Conservation (phyloP, 495 filamentous ascomycete species). For the Aspergillus sparsus region DNA sequence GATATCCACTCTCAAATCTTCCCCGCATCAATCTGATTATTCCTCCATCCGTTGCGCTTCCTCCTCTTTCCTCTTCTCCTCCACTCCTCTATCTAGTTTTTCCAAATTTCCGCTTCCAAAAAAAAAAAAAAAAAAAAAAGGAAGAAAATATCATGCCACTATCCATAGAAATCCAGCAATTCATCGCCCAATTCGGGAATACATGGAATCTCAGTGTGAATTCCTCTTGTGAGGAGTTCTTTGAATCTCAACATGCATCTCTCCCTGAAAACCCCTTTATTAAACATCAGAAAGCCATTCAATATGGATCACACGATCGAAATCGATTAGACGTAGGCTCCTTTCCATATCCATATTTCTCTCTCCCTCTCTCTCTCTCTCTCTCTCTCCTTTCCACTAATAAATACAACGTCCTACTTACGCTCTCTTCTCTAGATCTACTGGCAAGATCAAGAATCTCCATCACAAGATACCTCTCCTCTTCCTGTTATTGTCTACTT, state of each 20-base stretch:
- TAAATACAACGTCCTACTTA: not conserved
- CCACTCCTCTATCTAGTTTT: not conserved
- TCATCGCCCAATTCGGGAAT: constrained; percentile 8
- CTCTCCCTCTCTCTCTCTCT: not conserved
- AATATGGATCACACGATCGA: constrained; percentile 5
- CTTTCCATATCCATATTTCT: too few relatives aligned
- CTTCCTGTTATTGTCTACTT: constrained; percentile 9
- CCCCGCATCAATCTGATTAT: too few relatives aligned
- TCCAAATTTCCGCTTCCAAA: too few relatives aligned
- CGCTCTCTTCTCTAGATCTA: not conserved
- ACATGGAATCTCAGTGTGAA: constrained; percentile 5
- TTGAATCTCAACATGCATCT: constrained; percentile 5
- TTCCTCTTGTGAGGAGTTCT: constrained; percentile 1
- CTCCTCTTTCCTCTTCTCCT: not conserved
- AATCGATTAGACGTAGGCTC: constrained; percentile 10
- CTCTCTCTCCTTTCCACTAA: not conserved
- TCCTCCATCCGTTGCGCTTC: too few relatives aligned
- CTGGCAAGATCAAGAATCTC: not conserved
- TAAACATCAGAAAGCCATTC: not conserved
- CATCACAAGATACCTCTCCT: not conserved
- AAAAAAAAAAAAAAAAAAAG: too few relatives aligned
- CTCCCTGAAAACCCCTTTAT: not conserved
- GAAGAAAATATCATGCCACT: not conserved
- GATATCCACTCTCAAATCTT: not conserved
- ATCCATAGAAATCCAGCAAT: constrained; percentile 3